Evolutionary conservation across 371 early-diverging fungal genomes (phyloP).

Genomic region (Apophysomyces sp.): DNA sequence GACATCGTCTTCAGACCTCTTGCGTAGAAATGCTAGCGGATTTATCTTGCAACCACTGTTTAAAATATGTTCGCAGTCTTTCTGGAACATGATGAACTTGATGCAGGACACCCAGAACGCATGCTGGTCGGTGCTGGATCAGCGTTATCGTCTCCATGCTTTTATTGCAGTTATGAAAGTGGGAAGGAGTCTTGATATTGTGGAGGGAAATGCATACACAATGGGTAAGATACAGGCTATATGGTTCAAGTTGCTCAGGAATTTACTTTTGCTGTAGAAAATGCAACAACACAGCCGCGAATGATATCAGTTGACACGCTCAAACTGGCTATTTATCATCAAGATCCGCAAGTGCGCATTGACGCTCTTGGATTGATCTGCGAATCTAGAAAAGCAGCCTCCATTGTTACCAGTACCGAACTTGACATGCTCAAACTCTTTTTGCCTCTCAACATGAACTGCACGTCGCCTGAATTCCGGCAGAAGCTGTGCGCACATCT

Average conservation of each 20-base stretch:
- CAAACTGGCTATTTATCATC: slow-evolving; percentile 66
- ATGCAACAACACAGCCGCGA: slow-evolving; percentile 4
- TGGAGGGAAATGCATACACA: slow-evolving; percentile 47
- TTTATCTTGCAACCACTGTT: slow-evolving; percentile 41
- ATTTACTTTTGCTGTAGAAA: slow-evolving; percentile 4
- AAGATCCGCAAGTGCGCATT: slow-evolving; percentile 72
- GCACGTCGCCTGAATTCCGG: slow-evolving; percentile 78
- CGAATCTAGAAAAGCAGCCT: slow-evolving; percentile 68
- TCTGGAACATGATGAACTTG: slow-evolving; percentile 40
- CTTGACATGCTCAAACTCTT: slow-evolving; percentile 56
- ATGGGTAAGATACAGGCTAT: slow-evolving; percentile 1
- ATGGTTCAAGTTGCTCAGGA: background rate
- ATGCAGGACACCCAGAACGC: slow-evolving; percentile 25
- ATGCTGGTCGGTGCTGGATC: slow-evolving; percentile 12
- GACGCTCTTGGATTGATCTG: slow-evolving; percentile 83
- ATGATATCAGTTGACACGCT: slow-evolving; percentile 38
- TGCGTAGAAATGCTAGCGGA: slow-evolving; percentile 36
- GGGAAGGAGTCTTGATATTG: slow-evolving; percentile 58
- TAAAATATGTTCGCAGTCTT: slow-evolving; percentile 31
- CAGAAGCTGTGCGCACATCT: slow-evolving; percentile 67
- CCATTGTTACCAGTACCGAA: slow-evolving; percentile 59
- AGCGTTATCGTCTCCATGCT: slow-evolving; percentile 31
- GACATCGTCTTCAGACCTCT: slow-evolving; percentile 37
- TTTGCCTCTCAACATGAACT: slow-evolving; percentile 67
- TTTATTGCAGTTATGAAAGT: slow-evolving; percentile 50